Percentiles rank a stretch among this genome's conserved stretches.
Conservation (phyloP, 768 basidiomycete genomes). For the Kwoniella shandongensis region DNA sequence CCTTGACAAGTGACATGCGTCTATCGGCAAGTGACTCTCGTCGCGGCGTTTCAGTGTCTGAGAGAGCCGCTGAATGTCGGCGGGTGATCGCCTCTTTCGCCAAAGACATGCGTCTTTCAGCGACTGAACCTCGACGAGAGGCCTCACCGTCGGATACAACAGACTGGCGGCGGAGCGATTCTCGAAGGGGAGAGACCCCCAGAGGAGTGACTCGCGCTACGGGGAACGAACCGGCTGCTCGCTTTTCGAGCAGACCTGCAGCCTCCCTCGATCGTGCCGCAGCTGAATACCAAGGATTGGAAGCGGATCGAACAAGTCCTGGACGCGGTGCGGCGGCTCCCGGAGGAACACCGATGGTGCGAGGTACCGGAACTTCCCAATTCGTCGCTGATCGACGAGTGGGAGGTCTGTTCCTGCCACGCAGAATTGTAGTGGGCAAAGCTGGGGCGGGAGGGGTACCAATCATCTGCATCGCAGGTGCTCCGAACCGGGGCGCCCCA, state of each 20-base stretch:
- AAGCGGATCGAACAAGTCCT: conserved; percentile 25
- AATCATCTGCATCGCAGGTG: conserved; percentile 1
- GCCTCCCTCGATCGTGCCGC: conserved; percentile 8
- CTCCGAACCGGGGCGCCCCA: conserved; percentile 6
- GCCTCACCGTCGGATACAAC: conserved; percentile 27
- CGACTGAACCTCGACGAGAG: conserved; percentile 18
- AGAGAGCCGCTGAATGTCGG: conserved; percentile 2
- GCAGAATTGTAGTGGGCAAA: conserved; percentile 23
- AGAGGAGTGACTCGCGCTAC: conserved; percentile 26
- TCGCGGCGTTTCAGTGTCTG: conserved; percentile 5
- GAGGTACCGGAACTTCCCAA: conserved; percentile 26
- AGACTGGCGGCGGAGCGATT: conserved; percentile 31
- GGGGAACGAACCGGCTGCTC: conserved; percentile 31
- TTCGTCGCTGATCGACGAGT: conserved; percentile 22
- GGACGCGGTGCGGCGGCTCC: conserved; percentile 37
- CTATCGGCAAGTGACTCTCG: conserved; percentile 18
- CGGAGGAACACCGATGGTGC: conserved; percentile 22
- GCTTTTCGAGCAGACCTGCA: background rate
- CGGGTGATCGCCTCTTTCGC: background rate
- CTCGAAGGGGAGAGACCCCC: conserved; percentile 34
- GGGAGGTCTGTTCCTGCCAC: conserved; percentile 20
- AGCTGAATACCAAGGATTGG: conserved; percentile 28
- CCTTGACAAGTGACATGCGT: conserved; percentile 20
- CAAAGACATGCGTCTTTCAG: conserved; percentile 14
- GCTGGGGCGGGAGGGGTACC: conserved; percentile 38